A percentile compares a stretch with the other conserved stretches of the same genome.
phyloP scores from a whole-genome alignment of 108 stramenopile species.

The Pseudonitzschia multiseries region DNA sequence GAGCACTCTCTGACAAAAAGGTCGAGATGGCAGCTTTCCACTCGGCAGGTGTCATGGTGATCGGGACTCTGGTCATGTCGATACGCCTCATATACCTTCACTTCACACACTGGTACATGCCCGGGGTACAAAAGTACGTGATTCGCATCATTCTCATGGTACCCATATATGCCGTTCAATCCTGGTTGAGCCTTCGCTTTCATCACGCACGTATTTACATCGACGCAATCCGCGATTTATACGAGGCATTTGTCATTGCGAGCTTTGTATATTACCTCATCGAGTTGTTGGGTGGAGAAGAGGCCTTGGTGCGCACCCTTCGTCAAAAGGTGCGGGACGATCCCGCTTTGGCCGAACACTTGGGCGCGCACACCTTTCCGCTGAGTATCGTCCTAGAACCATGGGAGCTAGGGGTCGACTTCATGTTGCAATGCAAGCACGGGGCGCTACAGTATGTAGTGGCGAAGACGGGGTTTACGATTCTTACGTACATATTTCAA shows the following conservation, averaged over 20 bases:
- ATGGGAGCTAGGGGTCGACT: slow-evolving; percentile 82
- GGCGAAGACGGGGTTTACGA: slow-evolving; percentile 68
- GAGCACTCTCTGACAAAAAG: slow-evolving; percentile 24
- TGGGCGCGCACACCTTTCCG: slow-evolving; percentile 55
- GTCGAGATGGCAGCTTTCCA: slow-evolving; percentile 76
- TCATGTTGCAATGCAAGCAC: slow-evolving; percentile 84
- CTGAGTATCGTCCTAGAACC: slow-evolving; percentile 53
- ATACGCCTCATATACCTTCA: slow-evolving; percentile 72
- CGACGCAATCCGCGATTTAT: slow-evolving; percentile 72
- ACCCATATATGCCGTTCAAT: slow-evolving; percentile 90
- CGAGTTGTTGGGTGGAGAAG: slow-evolving; percentile 85
- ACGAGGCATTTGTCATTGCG: slow-evolving; percentile 93
- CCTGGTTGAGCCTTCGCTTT: slow-evolving; percentile 86
- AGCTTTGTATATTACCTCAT: slow-evolving; percentile 93
- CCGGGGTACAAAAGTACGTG: slow-evolving; percentile 87
- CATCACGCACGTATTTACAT: slow-evolving; percentile 76
- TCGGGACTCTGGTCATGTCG: slow-evolving; percentile 75
- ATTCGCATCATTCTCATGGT: slow-evolving; percentile 92
- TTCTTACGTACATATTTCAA: slow-evolving; percentile 74
- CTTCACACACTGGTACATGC: slow-evolving; percentile 88
- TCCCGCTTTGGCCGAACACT: slow-evolving; percentile 32
- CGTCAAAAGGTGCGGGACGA: slow-evolving; percentile 41
- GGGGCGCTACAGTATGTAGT: slow-evolving; percentile 97
- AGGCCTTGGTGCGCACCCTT: slow-evolving; percentile 65
- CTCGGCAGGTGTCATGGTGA: slow-evolving; percentile 74